Evolutionary conservation across 164 flowering plant genomes (phyloP), one percentile per base, ranked within the genome.

Genomic region (Stephania japonica): DNA sequence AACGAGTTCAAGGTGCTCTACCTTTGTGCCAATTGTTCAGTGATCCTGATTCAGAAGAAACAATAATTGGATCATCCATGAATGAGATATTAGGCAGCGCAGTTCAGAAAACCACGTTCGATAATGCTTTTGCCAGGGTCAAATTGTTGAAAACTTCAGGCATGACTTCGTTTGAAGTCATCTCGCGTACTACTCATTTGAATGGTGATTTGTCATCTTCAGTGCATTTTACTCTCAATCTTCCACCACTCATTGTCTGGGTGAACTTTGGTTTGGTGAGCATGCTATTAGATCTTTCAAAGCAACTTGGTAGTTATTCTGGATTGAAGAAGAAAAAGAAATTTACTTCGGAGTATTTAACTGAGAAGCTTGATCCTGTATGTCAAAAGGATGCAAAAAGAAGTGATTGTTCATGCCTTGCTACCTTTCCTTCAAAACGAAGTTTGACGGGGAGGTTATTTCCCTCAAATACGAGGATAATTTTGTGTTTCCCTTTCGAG

Each of bases 231-330:
- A 83, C 88, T 41, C 64, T 92, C 76, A 75, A 86, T 75, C 78
- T 96, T 68, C 92, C 99, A 21, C 87, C 87, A 26, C 80, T 91
- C 75, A 75, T 89, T 73, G 78, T 89, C 49, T 96, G 98, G 99
- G 82, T 90, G 62, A 83, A 88, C 78, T 81, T 87, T 75, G 69
- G 82, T 72, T 73, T 86, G 66, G 73, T 91, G 14, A 82, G 80
- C 42, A 72, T 67, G 78, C 43, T 89, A 2, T 56, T 80, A 65
- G 83, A 87, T 80, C 79, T 92, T 65, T 70, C 76, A 26, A 83
- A 78, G 74, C 82, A 82, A 75, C 68, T 87, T 62, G 81, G n/a
- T 70, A 70, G 44, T 71, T 80, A 78, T 72, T 42, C 50, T 70
- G 79, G 79, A 62, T 68, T 61, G 53, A 74, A 65, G 71, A 69